Evolutionary conservation across 208 protist species (phyloP).

Genomic region (Endotrypanum monterogeii): DNA sequence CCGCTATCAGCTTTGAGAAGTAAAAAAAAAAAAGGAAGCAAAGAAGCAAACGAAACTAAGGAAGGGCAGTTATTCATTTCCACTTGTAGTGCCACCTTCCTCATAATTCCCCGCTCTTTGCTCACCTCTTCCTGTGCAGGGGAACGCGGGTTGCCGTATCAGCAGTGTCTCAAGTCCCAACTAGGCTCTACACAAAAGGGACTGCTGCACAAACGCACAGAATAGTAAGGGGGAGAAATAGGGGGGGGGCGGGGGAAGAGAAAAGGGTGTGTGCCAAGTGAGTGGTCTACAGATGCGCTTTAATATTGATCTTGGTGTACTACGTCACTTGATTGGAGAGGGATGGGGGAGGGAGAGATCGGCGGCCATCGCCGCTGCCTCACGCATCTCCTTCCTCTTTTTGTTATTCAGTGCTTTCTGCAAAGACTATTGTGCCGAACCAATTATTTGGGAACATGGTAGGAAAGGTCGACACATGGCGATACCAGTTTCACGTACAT

Average conservation of each 20-base stretch:
- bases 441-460: background rate
- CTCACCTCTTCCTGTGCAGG: too few species aligned
- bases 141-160: too few species aligned
- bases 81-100: background rate
- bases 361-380: too few species aligned
- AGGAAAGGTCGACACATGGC: background rate
- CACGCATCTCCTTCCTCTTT: too few species aligned
- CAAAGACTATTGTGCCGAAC: background rate
- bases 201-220: background rate
- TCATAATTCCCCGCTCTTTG: background rate
- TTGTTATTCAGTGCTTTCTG: too few species aligned
- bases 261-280: too few species aligned
- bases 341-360: background rate
- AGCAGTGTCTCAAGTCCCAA: background rate
- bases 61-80: background rate
- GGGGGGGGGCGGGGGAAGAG: too few species aligned
- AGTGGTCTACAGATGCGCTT: too few species aligned
- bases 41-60: background rate
- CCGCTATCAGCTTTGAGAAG: slow-evolving; percentile 33
- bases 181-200: background rate
- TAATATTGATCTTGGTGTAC: background rate
- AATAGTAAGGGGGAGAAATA: background rate
- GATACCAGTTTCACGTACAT: background rate
- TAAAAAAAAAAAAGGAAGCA: background rate
- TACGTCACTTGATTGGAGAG: background rate